Conservation (phyloP, 1,284 basidiomycete genomes). For the Athelia sp. region DNA sequence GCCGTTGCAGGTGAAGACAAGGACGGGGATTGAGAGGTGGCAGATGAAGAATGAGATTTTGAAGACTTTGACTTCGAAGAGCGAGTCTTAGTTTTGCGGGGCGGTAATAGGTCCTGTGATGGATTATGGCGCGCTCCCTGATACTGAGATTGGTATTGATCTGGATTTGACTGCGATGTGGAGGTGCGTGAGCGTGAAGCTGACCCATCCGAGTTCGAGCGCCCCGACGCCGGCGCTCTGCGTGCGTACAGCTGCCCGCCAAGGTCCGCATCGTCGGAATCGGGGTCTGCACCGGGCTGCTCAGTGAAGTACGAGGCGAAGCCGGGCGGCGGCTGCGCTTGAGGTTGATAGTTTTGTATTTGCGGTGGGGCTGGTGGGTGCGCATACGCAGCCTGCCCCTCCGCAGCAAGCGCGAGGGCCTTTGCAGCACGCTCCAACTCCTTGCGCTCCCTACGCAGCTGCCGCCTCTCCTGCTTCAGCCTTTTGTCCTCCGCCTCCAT, state of each 20-base stretch:
- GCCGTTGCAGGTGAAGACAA: background rate
- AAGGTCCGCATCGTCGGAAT: background rate
- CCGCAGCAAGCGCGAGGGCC: background rate
- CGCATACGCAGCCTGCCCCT: background rate
- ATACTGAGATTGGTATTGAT: background rate
- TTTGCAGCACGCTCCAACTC: background rate
- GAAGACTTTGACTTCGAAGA: conserved; percentile 1
- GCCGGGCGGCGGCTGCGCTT: background rate
- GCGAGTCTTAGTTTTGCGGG: background rate
- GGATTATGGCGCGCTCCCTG: too few species aligned
- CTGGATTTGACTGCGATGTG: background rate
- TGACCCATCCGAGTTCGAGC: background rate
- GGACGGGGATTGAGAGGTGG: background rate
- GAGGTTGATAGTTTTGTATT: background rate
- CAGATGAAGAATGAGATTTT: background rate
- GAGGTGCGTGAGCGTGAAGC: conserved; percentile 1
- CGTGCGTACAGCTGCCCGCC: background rate
- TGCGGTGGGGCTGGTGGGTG: background rate
- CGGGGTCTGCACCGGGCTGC: background rate
- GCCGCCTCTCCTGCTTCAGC: background rate
- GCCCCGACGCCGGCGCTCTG: background rate
- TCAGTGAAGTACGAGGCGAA: background rate
- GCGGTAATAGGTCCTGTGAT: background rate
- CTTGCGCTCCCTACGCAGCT: background rate
- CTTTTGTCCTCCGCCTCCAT: background rate